These are phyloP conservation scores for Pythium periplocum DNA, from an alignment of 352 stramenopile species.

Conservation along the genomic window DNA sequence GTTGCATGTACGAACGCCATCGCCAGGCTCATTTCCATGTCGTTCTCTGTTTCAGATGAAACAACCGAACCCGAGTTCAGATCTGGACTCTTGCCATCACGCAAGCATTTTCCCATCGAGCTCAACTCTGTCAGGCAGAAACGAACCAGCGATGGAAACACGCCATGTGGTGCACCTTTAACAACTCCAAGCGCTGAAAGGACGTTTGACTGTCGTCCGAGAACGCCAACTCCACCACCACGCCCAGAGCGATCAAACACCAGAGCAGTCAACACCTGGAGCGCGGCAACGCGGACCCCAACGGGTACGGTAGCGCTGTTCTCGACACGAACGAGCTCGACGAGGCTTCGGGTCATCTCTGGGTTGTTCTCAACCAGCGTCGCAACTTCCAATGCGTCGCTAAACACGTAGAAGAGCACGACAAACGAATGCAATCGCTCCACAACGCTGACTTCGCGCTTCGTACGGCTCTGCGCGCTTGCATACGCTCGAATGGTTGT, in stretches of 20 bases:
- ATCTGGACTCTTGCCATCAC: not conserved
- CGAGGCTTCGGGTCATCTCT: slow-evolving; percentile 62
- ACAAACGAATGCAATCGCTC: slow-evolving; percentile 64
- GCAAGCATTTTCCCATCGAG: slow-evolving; percentile 10
- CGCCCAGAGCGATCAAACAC: slow-evolving; percentile 72
- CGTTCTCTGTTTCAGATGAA: slow-evolving; percentile 41
- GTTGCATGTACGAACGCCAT: slow-evolving; percentile 87
- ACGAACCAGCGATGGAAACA: slow-evolving; percentile 79
- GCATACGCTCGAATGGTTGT: slow-evolving; percentile 54
- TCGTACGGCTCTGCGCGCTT: slow-evolving; percentile 20
- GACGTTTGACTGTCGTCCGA: slow-evolving; percentile 78
- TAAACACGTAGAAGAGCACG: slow-evolving; percentile 72
- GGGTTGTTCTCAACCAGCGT: slow-evolving; percentile 76
- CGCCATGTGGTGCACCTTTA: slow-evolving; percentile 70
- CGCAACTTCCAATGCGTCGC: slow-evolving; percentile 67
- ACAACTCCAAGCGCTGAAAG: slow-evolving; percentile 68
- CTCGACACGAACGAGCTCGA: slow-evolving; percentile 76
- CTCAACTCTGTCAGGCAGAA: slow-evolving; percentile 74
- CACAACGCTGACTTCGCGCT: slow-evolving; percentile 51
- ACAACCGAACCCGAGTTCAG: slow-evolving; percentile 1
- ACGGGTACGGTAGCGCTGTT: slow-evolving; percentile 49
- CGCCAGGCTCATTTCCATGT: slow-evolving; percentile 87
- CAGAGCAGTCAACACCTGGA: slow-evolving; percentile 74
- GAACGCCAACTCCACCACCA: slow-evolving; percentile 53
- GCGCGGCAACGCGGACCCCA: slow-evolving; percentile 46